Evolutionary conservation across 1,139 yeast genomes (phyloP).

Genomic region (Suhomyces ambrosiae): DNA sequence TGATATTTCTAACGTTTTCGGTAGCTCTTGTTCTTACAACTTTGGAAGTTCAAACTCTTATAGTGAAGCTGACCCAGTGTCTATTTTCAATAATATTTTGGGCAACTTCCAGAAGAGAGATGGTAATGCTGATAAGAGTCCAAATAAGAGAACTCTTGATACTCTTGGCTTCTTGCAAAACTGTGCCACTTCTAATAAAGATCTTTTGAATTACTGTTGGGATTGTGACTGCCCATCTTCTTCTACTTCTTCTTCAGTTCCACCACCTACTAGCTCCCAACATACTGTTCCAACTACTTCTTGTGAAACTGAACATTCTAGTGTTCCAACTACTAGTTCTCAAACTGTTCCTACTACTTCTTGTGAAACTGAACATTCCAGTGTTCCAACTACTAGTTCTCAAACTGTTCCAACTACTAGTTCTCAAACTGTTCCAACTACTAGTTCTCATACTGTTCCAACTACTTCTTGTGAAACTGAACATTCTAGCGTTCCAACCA

Average conservation of each 20-base stretch:
- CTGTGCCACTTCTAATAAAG: constrained; percentile 17
- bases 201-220: constrained; percentile 26
- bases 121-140: constrained; percentile 10
- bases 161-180: constrained; percentile 17
- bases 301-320: not conserved
- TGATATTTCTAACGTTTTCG: constrained; percentile 12
- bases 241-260: constrained; percentile 6
- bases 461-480: constrained; percentile 2
- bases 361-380: constrained; percentile 1
- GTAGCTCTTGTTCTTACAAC: constrained; percentile 9
- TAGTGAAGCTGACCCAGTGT: constrained; percentile 13
- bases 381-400: constrained; percentile 7
- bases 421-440: constrained; percentile 1
- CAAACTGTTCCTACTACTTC: constrained; percentile 7
- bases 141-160: constrained; percentile 16
- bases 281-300: constrained; percentile 2
- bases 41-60: constrained; percentile 12
- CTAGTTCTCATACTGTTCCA: constrained; percentile 7
- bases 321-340: constrained; percentile 5
- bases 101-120: constrained; percentile 14
- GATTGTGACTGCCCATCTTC: constrained; percentile 22
- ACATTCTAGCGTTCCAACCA: not conserved
- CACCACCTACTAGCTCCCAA: constrained; percentile 3
- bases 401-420: constrained; percentile 4
- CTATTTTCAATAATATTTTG: constrained; percentile 11